Evolutionary conservation across 2,329 filamentous ascomycete species (phyloP), one percentile per base, ranked within the genome.

Genomic region (Neoascochyta sp.): DNA sequence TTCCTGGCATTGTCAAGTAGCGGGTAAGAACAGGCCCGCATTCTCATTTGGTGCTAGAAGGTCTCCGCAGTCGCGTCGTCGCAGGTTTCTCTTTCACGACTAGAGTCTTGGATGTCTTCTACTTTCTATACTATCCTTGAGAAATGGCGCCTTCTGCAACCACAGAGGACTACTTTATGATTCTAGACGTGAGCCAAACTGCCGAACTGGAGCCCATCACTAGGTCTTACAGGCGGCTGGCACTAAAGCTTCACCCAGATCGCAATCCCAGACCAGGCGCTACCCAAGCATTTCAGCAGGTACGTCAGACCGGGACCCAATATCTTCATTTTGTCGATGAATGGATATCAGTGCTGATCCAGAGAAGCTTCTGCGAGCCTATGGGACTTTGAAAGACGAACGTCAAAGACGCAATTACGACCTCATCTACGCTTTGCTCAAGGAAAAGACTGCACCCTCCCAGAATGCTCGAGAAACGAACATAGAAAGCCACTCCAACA

Each of bases 191-290:
- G 12, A 36, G 32, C 15, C 49, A 55, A 41, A 51, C 24, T 30
- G 57, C 55, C 27, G 39, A 43, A 6, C 11, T 17, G 8, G 42
- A 58, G 24, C 20, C 39, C 22, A 57, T 66, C 32, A 43, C 25
- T 6, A 41, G 34, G 30, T 57, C 62, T 3, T 65, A 64, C 32
- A 54, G 30, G 37, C 39, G 47, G n/a, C 45, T 64, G 25, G 63
- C 63, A 17, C 34, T 57, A 6, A 49, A 54, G 29, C 45, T 62
- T n/a, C 61, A 66, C 43, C 60, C 60, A 4, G 62, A 65, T 36
- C 37, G 50, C 7, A 63, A 62, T 37, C 5, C 32, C 4, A 48
- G 39, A 7, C 32, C 29, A 10, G 39, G 60, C 44, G 43, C 61
- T 27, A 65, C 58, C 13, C 37, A 51, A 43, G 47, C 46, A 32